Percentiles rank a stretch among this genome's conserved stretches.
Conservation (phyloP, 805 yeast species). For the Zygoascus biomembranicola region DNA sequence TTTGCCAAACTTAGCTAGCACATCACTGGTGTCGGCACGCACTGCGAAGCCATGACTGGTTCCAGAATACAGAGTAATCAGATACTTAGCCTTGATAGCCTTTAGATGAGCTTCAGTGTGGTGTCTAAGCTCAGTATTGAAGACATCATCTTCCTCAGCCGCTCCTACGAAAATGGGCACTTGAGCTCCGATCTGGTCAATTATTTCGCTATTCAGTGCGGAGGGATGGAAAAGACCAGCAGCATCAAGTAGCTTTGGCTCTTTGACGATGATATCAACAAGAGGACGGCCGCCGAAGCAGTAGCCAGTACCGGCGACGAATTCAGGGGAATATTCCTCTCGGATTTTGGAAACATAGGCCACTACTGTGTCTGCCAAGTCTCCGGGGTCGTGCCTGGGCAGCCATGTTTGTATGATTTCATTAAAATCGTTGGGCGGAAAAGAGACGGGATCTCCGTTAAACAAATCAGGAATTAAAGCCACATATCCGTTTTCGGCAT, state of each 20-base stretch:
- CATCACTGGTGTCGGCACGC: conserved; percentile 58
- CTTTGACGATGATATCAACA: not conserved
- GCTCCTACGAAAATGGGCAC: conserved; percentile 48
- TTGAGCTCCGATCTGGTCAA: not conserved
- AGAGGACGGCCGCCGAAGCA: conserved; percentile 66
- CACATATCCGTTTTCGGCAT: conserved; percentile 52
- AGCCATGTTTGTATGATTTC: conserved; percentile 40
- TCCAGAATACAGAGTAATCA: conserved; percentile 52
- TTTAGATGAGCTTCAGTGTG: conserved; percentile 50
- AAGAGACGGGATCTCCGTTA: conserved; percentile 42
- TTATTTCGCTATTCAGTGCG: not conserved
- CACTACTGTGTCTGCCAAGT: conserved; percentile 31
- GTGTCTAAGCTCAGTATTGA: conserved; percentile 54
- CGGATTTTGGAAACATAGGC: not conserved
- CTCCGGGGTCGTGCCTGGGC: conserved; percentile 36
- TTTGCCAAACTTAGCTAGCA: conserved; percentile 51
- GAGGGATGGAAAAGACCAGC: not conserved
- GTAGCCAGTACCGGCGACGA: conserved; percentile 59
- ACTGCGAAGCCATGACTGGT: conserved; percentile 70
- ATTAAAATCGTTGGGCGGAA: conserved; percentile 16
- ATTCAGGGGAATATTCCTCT: conserved; percentile 34
- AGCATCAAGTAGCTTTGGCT: not conserved
- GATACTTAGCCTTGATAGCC: conserved; percentile 47
- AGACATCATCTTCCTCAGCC: conserved; percentile 63
- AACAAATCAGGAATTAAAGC: conserved; percentile 75